Conservation (phyloP, 306 rosid genomes). For the Acacia acuminata region DNA sequence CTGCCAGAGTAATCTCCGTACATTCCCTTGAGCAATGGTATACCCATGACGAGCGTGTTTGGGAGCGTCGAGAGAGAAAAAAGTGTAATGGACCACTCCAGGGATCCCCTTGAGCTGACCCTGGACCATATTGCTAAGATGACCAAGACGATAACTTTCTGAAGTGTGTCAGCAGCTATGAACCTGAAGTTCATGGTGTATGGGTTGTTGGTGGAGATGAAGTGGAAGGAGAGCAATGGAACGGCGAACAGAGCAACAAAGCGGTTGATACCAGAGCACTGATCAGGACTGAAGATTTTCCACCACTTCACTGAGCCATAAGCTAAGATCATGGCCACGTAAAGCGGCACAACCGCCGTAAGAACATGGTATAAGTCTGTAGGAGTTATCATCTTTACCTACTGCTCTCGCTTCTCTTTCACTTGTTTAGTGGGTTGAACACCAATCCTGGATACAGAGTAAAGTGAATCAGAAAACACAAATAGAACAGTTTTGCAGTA, state of each 20-base stretch:
- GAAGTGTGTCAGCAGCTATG: conserved; percentile 65
- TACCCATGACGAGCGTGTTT: conserved; percentile 73
- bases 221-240: conserved; percentile 71
- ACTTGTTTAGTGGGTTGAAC: background rate
- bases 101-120: conserved; percentile 50
- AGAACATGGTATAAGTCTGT: conserved; percentile 66
- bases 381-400: conserved; percentile 43
- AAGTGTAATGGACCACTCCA: conserved; percentile 69
- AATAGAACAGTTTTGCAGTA: background rate
- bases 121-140: conserved; percentile 53
- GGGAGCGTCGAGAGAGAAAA: conserved; percentile 68
- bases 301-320: conserved; percentile 76
- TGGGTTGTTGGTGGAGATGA: conserved; percentile 67
- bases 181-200: conserved; percentile 63
- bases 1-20: conserved; percentile 55
- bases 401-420: background rate
- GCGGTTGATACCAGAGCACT: conserved; percentile 68
- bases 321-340: conserved; percentile 67
- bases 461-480: background rate
- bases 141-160: conserved; percentile 51
- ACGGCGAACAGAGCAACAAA: conserved; percentile 72
- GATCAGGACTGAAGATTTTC: conserved; percentile 69
- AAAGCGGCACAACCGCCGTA: conserved; percentile 66
- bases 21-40: conserved; percentile 66
- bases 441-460: background rate